Percentiles rank a stretch among this genome's conserved stretches.
Conservation (phyloP, 441 rosid species). For the Aleurites moluccanus region DNA sequence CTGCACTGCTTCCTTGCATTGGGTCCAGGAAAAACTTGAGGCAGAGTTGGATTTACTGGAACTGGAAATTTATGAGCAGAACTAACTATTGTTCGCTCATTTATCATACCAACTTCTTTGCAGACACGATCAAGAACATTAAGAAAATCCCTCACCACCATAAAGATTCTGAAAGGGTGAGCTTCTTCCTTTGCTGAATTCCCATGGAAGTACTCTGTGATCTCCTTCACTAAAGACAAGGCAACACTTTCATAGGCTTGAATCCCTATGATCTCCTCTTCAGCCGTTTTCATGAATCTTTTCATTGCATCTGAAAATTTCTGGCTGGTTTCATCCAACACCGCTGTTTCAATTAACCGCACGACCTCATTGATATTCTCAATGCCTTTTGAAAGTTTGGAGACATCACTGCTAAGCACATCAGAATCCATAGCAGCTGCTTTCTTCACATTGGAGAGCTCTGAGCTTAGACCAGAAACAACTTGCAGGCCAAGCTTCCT, state of each 20-base stretch:
- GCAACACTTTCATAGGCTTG: constrained; percentile 88
- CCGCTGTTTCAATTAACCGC: constrained; percentile 38
- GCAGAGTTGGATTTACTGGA: constrained; percentile 54
- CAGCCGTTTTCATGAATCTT: constrained; percentile 58
- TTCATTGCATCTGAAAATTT: constrained; percentile 76
- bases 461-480: constrained; percentile 72
- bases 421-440: constrained; percentile 97
- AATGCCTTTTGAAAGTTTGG: constrained; percentile 75
- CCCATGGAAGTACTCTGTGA: constrained; percentile 95
- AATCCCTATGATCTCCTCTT: constrained; percentile 78
- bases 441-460: constrained; percentile 76
- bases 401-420: constrained; percentile 64
- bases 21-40: constrained; percentile 47
- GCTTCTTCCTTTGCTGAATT: constrained; percentile 96
- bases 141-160: constrained; percentile 93
- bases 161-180: constrained; percentile 91
- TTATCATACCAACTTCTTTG: constrained; percentile 80
- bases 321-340: constrained; percentile 34
- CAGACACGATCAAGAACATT: constrained; percentile 81
- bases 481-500: constrained; percentile 85
- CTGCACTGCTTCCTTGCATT: constrained; percentile 42
- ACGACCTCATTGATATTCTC: constrained; percentile 58
- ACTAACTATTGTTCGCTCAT: constrained; percentile 78
- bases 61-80: constrained; percentile 80
- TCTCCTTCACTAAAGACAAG: constrained; percentile 80